A percentile compares a stretch with the other conserved stretches of the same genome.
Evolutionary conservation across 164 flowering plant species (phyloP).

Genomic region (Umbellularia californica): DNA sequence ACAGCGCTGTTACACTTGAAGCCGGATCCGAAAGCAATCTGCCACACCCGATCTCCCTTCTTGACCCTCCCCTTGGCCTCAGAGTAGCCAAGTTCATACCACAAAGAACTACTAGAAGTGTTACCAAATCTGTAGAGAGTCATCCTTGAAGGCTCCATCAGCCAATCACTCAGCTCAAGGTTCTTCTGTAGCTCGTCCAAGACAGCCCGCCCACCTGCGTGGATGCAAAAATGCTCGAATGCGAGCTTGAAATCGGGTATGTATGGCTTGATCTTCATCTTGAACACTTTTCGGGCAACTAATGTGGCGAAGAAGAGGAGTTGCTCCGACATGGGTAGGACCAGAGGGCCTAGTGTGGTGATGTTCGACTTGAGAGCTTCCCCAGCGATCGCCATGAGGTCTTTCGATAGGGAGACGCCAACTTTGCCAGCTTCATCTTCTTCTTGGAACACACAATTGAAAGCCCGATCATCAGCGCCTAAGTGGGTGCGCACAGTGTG

Average conservation of each 20-base stretch:
- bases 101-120: constrained; percentile 72
- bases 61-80: constrained; percentile 69
- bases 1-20: constrained; percentile 85
- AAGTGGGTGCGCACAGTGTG: constrained; percentile 86
- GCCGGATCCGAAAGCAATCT: constrained; percentile 75
- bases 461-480: constrained; percentile 61
- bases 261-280: constrained; percentile 58
- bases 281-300: constrained; percentile 38
- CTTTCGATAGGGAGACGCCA: constrained; percentile 70
- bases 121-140: constrained; percentile 65
- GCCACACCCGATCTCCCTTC: constrained; percentile 70
- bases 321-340: constrained; percentile 80
- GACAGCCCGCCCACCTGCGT: constrained; percentile 86
- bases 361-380: constrained; percentile 74
- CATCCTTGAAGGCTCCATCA: constrained; percentile 87
- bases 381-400: constrained; percentile 77
- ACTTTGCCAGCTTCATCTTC: constrained; percentile 48
- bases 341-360: constrained; percentile 71
- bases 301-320: constrained; percentile 55
- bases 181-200: constrained; percentile 77
- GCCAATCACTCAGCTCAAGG: constrained; percentile 68
- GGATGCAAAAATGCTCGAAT: constrained; percentile 81
- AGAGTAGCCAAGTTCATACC: constrained; percentile 75
- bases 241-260: constrained; percentile 83
- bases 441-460: constrained; percentile 58